These are phyloP conservation scores for Diaporthe destruens DNA, from an alignment of 2,329 filamentous ascomycete genomes.

Conservation along the genomic window DNA sequence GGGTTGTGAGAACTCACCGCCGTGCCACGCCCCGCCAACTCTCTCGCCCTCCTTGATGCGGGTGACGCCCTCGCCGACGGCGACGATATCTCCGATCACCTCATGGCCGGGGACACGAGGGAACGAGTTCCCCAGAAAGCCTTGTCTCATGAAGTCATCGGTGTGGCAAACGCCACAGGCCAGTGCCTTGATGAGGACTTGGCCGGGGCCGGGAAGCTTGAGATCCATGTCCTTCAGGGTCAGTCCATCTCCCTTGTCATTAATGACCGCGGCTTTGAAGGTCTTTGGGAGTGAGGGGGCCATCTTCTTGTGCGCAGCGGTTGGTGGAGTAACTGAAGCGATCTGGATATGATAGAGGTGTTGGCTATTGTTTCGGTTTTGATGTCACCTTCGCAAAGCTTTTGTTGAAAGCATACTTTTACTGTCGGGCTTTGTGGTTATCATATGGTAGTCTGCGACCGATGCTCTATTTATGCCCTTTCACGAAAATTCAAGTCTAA, in stretches of 20 bases:
- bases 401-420: accelerated
- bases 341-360: not conserved
- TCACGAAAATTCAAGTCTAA: too few relatives aligned
- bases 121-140: conserved; percentile 66
- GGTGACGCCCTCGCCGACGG: conserved; percentile 68
- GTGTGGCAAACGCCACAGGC: conserved; percentile 80
- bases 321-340: not conserved
- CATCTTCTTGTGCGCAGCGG: not conserved
- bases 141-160: conserved; percentile 63
- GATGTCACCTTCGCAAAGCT: not conserved
- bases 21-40: conserved; percentile 78
- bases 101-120: conserved; percentile 79
- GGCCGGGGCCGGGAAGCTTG: conserved; percentile 64
- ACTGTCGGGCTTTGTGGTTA: not conserved
- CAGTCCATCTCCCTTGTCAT: conserved; percentile 64
- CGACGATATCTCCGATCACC: conserved; percentile 75
- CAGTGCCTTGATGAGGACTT: conserved; percentile 78
- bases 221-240: conserved; percentile 71
- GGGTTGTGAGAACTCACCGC: conserved; percentile 56
- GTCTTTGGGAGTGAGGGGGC: conserved; percentile 65
- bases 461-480: not conserved
- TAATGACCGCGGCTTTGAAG: conserved; percentile 75
- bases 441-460: not conserved
- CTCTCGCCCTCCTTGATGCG: conserved; percentile 73
- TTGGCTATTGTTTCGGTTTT: not conserved